Base-by-base conservation (phyloP, 2,329 filamentous ascomycete genomes). In the Microcyclospora tardicrescens region DNA sequence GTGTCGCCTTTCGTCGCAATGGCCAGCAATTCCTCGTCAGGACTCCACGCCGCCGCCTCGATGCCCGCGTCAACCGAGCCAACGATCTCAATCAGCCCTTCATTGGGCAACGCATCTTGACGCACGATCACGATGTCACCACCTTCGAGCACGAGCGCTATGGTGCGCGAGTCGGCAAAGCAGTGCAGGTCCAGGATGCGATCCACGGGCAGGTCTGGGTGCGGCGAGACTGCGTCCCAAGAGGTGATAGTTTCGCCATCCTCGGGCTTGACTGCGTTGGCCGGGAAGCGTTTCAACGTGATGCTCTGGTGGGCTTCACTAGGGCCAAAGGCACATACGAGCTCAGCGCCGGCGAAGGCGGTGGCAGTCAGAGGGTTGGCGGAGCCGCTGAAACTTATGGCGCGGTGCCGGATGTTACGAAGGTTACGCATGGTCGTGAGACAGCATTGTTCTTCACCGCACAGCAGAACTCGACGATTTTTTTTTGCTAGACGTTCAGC, bases 21-120 rank as follows among this genome's bases (percentile, higher is more conserved):
- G 39, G 82, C 77, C 33, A 98, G 67, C 13, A 96, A 69, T 58
- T 96, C 89, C 56, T 95, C 89, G 55, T 98, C 91, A 2, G 87
- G 87, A 30, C 89, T 93, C 91, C 91, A 98, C 49, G 77, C 74
- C 12, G 87, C 89, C 12, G 86, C 85, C 16, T 79, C 75, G 51
- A 98, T 94, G 16, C 89, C 91, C 42, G 81, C 82, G 62, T 95
- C 86, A 29, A 98, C 84, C 28, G 86, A 93, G 33, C 91, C 91
- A 46, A 96, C 77, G 50, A 98, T 96, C 61, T 96, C 91, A 50
- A 98, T 86, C 50, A 83, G 78, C 29, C 86, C 82, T 58, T 83
- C 77, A 43, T 72, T 77, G 5, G 69, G 65, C 27, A 70, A 57
- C 33, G 76, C 70, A 31, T 79, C 73, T 56, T 95, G 85, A 48